Evolutionary conservation across 2,329 filamentous ascomycete species (phyloP).

Genomic region (Colletotrichum neosansevieriae): DNA sequence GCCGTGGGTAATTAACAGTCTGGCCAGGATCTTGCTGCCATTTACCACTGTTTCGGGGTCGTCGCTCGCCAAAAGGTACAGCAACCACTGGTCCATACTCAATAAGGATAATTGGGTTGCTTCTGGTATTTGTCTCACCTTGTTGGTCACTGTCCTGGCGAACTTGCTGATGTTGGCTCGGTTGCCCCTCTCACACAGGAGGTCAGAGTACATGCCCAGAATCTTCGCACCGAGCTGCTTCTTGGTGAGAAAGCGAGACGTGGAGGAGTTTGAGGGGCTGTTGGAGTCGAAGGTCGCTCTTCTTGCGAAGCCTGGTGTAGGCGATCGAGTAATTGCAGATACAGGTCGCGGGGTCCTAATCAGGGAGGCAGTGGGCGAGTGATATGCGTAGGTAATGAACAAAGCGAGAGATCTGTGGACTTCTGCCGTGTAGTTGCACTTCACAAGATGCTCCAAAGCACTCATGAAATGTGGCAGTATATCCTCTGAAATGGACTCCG

Average conservation of each 20-base stretch:
- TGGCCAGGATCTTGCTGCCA: constrained; percentile 84
- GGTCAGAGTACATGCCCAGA: constrained; percentile 79
- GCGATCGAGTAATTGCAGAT: constrained; percentile 54
- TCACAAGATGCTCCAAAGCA: constrained; percentile 83
- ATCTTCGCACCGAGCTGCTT: constrained; percentile 80
- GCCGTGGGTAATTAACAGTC: constrained; percentile 86
- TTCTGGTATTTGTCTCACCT: constrained; percentile 65
- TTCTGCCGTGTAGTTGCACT: constrained; percentile 84
- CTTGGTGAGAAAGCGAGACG: constrained; percentile 65
- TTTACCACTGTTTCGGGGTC: constrained; percentile 86
- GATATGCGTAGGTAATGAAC: constrained; percentile 93
- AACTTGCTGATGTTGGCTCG: constrained; percentile 83
- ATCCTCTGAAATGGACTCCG: constrained; percentile 79
- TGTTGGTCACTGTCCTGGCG: constrained; percentile 93
- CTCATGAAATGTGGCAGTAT: constrained; percentile 81
- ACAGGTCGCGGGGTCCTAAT: constrained; percentile 64
- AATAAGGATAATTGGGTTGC: constrained; percentile 41
- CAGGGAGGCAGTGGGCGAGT: constrained; percentile 64
- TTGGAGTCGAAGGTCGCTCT: constrained; percentile 53
- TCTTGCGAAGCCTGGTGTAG: constrained; percentile 54
- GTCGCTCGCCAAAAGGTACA: constrained; percentile 90
- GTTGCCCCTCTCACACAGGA: constrained; percentile 81
- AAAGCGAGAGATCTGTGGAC: constrained; percentile 88
- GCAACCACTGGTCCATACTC: constrained; percentile 75
- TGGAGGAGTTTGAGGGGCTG: constrained; percentile 45